A percentile compares a stretch with the other conserved stretches of the same genome.
Evolutionary conservation across 345 rosid species (phyloP).

Genomic region (Nephelium lappaceum): DNA sequence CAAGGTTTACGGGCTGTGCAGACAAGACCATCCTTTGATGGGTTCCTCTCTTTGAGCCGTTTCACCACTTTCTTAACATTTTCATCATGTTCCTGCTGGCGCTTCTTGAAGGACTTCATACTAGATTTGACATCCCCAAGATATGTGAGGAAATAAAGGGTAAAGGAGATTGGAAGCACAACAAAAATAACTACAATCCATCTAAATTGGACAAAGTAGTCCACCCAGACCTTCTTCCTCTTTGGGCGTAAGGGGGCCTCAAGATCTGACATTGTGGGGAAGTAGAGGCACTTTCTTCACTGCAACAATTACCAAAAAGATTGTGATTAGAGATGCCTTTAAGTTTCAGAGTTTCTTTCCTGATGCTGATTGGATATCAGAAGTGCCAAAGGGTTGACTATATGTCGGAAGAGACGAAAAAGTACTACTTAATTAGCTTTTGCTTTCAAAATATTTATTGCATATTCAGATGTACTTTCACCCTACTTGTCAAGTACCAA

Average conservation of each 20-base stretch:
- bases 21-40: constrained; percentile 91
- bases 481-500: neutral
- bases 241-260: constrained; percentile 78
- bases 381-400: no score
- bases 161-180: constrained; percentile 86
- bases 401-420: no score
- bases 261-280: constrained; percentile 74
- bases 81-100: constrained; percentile 90
- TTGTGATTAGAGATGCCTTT: neutral
- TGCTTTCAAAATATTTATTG: neutral
- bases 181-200: constrained; percentile 92
- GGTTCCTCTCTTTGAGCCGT: constrained; percentile 80
- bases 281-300: constrained; percentile 27
- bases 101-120: constrained; percentile 82
- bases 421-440: neutral
- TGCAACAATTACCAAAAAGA: constrained; percentile 18
- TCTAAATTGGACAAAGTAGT: constrained; percentile 79
- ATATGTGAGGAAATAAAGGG: constrained; percentile 80
- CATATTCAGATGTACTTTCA: neutral
- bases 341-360: neutral
- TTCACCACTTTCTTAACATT: constrained; percentile 84
- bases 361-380: no score
- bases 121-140: constrained; percentile 93
- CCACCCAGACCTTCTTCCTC: constrained; percentile 88
- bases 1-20: constrained; percentile 99